Evolutionary conservation across 75 land plant species (phyloP).

Genomic region (Pseudotsuga menziesii): DNA sequence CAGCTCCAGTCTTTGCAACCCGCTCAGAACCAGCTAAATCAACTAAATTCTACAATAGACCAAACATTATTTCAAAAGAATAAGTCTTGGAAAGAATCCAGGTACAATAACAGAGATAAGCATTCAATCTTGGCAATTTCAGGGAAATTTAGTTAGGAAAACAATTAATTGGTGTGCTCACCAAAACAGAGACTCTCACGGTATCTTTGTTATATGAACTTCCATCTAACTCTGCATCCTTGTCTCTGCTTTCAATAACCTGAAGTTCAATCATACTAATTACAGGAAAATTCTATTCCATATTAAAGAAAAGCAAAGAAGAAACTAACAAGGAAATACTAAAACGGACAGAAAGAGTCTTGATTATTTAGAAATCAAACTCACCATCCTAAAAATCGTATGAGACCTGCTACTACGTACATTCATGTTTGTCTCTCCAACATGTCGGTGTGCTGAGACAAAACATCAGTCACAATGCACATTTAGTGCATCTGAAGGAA

Average conservation of each 20-base stretch:
- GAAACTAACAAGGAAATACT: neutral
- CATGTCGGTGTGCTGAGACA: constrained; percentile 78
- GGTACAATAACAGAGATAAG: neutral
- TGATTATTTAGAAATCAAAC: neutral
- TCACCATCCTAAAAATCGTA: constrained; percentile 97
- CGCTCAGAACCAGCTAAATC: constrained; percentile 99
- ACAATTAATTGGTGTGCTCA: constrained; percentile 23
- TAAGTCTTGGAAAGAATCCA: neutral
- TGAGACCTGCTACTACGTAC: constrained; percentile 94
- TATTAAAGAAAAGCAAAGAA: neutral
- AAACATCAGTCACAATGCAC: too few relatives aligned
- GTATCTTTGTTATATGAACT: constrained; percentile 54
- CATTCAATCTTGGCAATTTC: neutral
- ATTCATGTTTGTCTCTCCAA: constrained; percentile 98
- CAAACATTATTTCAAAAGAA: neutral
- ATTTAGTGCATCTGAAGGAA: too few relatives aligned
- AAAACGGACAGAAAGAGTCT: neutral
- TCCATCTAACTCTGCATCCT: constrained; percentile 24
- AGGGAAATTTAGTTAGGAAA: neutral
- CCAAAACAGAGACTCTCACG: constrained; percentile 95
- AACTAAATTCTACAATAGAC: constrained; percentile 71
- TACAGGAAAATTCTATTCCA: neutral
- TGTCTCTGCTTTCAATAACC: constrained; percentile 98
- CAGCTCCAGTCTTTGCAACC: constrained; percentile 99
- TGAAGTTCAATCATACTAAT: constrained; percentile 19